Conservation (phyloP, 305 asterid species). For the Solanum aculeatissimum region DNA sequence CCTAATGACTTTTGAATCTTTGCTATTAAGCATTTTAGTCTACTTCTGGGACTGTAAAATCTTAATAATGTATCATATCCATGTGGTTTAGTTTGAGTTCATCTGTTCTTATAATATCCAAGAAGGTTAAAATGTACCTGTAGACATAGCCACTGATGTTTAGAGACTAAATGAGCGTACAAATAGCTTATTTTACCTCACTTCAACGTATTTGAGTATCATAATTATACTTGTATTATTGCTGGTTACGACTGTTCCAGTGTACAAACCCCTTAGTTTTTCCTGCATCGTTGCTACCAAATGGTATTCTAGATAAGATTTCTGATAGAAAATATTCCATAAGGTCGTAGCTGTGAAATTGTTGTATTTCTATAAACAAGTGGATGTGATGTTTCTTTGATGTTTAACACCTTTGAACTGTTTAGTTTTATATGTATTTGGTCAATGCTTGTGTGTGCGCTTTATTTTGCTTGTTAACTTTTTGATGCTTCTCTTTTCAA, state of each 20-base stretch:
- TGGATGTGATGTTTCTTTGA: neutral
- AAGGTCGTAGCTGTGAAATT: neutral
- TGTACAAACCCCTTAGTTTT: neutral
- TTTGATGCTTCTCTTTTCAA: neutral
- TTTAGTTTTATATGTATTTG: neutral
- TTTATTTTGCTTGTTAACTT: neutral
- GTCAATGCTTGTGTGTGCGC: neutral
- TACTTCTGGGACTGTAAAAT: neutral
- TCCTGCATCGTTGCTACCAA: neutral
- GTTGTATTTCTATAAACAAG: neutral
- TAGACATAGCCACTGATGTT: neutral
- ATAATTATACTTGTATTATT: neutral
- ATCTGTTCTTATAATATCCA: no score
- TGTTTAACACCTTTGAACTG: neutral
- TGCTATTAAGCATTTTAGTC: neutral
- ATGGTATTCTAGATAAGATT: neutral
- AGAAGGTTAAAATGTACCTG: no score
- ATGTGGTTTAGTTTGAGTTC: neutral
- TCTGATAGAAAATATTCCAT: neutral
- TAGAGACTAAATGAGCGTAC: neutral
- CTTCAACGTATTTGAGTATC: neutral
- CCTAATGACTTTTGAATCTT: neutral
- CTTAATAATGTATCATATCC: neutral
- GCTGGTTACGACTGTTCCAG: neutral
- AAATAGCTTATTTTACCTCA: neutral